Base-by-base conservation (phyloP, 352 stramenopile species). In the Phytopythium oedochilum region DNA sequence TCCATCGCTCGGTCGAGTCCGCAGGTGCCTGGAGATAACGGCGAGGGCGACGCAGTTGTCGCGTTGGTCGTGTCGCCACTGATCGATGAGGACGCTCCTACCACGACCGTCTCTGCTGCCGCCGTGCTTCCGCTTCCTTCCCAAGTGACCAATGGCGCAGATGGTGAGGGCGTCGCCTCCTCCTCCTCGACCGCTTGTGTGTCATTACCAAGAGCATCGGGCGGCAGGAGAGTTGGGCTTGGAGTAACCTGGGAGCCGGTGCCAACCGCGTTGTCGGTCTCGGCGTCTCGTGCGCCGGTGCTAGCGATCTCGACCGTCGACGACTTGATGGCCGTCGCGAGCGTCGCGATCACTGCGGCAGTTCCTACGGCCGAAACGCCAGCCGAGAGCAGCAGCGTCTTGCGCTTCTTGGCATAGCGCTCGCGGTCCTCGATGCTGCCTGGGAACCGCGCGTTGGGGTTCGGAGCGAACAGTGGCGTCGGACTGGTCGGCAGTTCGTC, bases 321-420 rank as follows among this genome's bases (percentile, higher is more conserved):
- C n/a, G 47, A 53, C 29, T 53, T 53, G 47, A 53, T 53, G 29
- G 47, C 47, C 5, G 47, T 53, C 9, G 47, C 31, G 22, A 53
- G 47, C 15, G 47, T 53, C 28, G 31, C 47, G 31, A 53, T 53
- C 4, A 53, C 31, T 23, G 47, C 47, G 18, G 22, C 47, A 0
- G 31, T 42, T 10, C 47, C 47, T 17, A 53, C 7, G 1, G 47
- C 47, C 17, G 47, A 53, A n/a, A 53, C 34, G 3, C 47, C 47
- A 5, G 47, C 47, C 12, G 47, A 53, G 20, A 53, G n/a, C 15
- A 53, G 31, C 47, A 53, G 47, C 28, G 47, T 53, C 47, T 53
- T 53, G 28, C 47, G 47, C 29, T 53, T 53, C 47, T 39, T 40
- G 9, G 42, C 31, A 8, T 42, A 40, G n/a, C 20, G 47, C 47